phyloP scores from a whole-genome alignment of 2,329 filamentous ascomycete species.

The Pseudodiploospora longispora region DNA sequence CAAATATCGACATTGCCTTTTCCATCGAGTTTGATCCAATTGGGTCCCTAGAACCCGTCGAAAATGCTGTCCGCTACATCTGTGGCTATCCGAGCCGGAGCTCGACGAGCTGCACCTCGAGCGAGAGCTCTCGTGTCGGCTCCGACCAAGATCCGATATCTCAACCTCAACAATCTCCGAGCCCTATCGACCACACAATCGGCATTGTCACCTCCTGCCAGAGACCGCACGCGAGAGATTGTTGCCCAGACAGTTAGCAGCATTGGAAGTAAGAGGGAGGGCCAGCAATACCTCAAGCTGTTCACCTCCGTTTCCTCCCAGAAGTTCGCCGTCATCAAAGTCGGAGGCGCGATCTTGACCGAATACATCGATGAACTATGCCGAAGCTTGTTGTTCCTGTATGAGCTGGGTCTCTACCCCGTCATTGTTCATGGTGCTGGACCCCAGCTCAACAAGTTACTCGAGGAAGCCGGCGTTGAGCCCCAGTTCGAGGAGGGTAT shows the following conservation, averaged over 20 bases:
- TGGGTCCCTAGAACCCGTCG: slow-evolving; percentile 12
- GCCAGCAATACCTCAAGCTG: slow-evolving; percentile 94
- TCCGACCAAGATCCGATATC: slow-evolving; percentile 17
- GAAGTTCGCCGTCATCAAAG: slow-evolving; percentile 97
- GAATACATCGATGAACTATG: slow-evolving; percentile 90
- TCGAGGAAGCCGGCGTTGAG: slow-evolving; percentile 86
- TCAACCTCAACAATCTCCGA: slow-evolving; percentile 16
- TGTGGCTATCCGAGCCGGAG: slow-evolving; percentile 35
- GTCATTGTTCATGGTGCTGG: slow-evolving; percentile 94
- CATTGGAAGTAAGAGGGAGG: slow-evolving; percentile 91
- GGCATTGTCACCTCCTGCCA: slow-evolving; percentile 9
- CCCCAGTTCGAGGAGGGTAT: slow-evolving; percentile 96
- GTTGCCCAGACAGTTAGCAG: slow-evolving; percentile 66
- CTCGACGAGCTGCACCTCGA: slow-evolving; percentile 31
- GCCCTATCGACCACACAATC: slow-evolving; percentile 8
- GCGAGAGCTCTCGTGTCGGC: slow-evolving; percentile 14
- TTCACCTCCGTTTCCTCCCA: slow-evolving; percentile 95
- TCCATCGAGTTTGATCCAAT: slow-evolving; percentile 12
- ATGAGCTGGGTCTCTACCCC: slow-evolving; percentile 89
- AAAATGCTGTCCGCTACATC: slow-evolving; percentile 37
- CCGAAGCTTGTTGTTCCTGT: slow-evolving; percentile 80
- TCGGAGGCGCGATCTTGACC: slow-evolving; percentile 90
- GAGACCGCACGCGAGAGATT: slow-evolving; percentile 27
- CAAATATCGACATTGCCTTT: background rate
- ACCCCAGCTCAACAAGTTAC: slow-evolving; percentile 85